Base-by-base conservation (phyloP, 306 rosid species). In the Dalbergia cultrata region DNA sequence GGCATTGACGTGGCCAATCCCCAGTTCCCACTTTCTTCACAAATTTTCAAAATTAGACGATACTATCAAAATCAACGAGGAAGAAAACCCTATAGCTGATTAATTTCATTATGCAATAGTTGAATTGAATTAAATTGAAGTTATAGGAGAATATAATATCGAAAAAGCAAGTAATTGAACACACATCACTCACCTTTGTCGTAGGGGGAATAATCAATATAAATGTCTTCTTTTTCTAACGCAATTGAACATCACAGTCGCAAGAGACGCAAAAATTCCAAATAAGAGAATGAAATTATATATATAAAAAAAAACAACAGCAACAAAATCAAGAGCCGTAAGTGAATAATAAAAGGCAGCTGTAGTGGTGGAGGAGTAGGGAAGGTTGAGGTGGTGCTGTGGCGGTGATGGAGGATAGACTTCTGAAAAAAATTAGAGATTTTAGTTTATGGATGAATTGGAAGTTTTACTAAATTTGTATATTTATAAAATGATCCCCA, bases 211-310 rank as follows among this genome's bases (percentile, higher is more conserved):
- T 93, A 93, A 62, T 95, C 98, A n/a, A n/a, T n/a, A n/a, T n/a
- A n/a, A 60, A 95, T 95, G 78, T 95, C 98, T 45, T 93, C 97
- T 85, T 92, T 95, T 74, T 94, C n/a, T 91, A 57, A 95, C 99
- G 83, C 99, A 91, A 88, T 95, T 95, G 94, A 95, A 95, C 98
- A 95, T 95, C 84, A 95, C 64, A 68, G 98, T 98, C 74, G 97
- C 99, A 22, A 93, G 77, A 59, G 99, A 91, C 18, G 97, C 99
- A 50, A 95, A 95, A 53, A 95, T 93, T 47, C 99, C 99, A 92
- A 52, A n/a, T 52, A 34, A 59, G 67, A 76, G 2, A 39, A 67
- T 13, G 7, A 71, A 53, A 3, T 10, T 5, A n/a, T n/a, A n/a
- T n/a, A n/a, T n/a, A n/a, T n/a, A n/a, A n/a, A n/a, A n/a, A n/a